A percentile compares a stretch with the other conserved stretches of the same genome.
phyloP scores from a whole-genome alignment of 768 basidiomycete genomes.

The Myochromella boudieri region DNA sequence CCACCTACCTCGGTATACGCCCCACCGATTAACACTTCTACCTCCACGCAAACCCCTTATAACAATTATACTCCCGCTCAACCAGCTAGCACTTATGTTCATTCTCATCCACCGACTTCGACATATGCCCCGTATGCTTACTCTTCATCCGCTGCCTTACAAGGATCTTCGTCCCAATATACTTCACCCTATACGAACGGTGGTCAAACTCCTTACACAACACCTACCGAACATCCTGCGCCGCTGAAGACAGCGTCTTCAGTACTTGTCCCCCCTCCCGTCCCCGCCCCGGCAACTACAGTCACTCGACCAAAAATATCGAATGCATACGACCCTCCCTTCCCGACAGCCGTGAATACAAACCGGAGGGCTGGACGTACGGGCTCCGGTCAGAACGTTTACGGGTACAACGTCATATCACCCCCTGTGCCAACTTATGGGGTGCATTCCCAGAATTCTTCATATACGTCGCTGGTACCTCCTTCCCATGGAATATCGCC shows the following conservation, averaged over 20 bases:
- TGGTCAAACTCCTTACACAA: conserved; percentile 10
- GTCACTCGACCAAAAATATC: conserved; percentile 62
- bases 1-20: conserved; percentile 3
- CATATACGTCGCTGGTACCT: conserved; percentile 12
- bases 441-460: conserved; percentile 10
- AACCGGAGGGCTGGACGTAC: conserved; percentile 27
- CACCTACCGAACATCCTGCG: conserved; percentile 3
- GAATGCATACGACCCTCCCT: conserved; percentile 79
- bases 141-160: conserved; percentile 12
- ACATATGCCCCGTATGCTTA: conserved; percentile 20
- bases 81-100: neutral
- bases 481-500: conserved; percentile 9
- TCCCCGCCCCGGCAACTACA: conserved; percentile 39
- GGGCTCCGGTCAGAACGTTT: conserved; percentile 15
- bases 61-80: no score
- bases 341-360: conserved; percentile 47
- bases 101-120: no score
- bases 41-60: no score
- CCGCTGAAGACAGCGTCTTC: conserved; percentile 4
- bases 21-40: conserved; percentile 3
- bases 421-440: conserved; percentile 13
- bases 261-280: conserved; percentile 22
- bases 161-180: conserved; percentile 18
- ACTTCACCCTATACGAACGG: conserved; percentile 15
- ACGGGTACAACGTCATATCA: conserved; percentile 24